Evolutionary conservation across 148 eudicot species (phyloP).

Genomic region (Nepenthes mirabilis): DNA sequence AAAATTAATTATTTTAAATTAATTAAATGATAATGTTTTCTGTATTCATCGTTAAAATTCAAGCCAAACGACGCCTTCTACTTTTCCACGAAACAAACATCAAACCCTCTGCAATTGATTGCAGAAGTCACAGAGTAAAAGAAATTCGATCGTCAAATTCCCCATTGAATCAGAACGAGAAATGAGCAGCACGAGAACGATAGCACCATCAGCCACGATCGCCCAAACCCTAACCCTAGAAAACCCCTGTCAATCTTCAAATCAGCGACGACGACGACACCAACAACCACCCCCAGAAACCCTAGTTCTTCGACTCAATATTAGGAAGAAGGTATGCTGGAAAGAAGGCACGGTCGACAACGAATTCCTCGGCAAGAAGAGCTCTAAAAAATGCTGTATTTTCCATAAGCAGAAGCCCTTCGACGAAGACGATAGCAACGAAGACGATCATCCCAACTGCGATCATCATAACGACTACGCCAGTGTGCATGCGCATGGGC

Average conservation of each 20-base stretch:
- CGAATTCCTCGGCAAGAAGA: constrained; percentile 76
- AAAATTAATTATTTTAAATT: too few species aligned
- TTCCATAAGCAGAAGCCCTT: constrained; percentile 84
- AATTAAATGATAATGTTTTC: too few species aligned
- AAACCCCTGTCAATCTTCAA: background rate
- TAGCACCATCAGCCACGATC: constrained; percentile 7
- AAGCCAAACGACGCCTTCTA: too few species aligned
- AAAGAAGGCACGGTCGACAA: constrained; percentile 31
- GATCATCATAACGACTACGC: background rate
- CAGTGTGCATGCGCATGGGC: background rate
- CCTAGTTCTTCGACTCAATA: too few species aligned
- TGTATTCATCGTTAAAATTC: too few species aligned
- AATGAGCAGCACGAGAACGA: constrained; percentile 7
- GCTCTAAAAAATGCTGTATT: constrained; percentile 89
- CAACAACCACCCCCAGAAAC: constrained; percentile 16
- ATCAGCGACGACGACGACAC: constrained; percentile 1
- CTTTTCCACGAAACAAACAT: too few species aligned
- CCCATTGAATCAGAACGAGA: background rate
- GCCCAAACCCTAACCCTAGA: constrained; percentile 22
- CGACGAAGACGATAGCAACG: constrained; percentile 75
- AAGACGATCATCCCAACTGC: constrained; percentile 14
- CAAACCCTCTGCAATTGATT: background rate
- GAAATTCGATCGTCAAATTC: background rate
- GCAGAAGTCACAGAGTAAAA: background rate
- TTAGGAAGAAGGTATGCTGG: too few species aligned